Base-by-base conservation (phyloP, 805 yeast species). In the Candida sithepensis region DNA sequence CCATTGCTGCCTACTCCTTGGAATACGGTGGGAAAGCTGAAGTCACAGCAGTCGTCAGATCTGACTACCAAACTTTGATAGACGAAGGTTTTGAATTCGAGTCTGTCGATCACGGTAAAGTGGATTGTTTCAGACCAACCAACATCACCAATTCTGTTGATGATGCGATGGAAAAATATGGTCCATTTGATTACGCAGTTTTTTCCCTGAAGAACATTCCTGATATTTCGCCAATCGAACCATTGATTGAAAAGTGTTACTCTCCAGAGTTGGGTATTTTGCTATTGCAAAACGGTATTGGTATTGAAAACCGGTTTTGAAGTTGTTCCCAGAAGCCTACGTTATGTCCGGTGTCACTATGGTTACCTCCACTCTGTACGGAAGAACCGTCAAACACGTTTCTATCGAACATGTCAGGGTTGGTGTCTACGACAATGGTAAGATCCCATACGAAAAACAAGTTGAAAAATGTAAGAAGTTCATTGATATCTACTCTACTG, bases 281-380 rank as follows among this genome's bases (percentile, higher is more conserved):
- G 2, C 69, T 85, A 46, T 66, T 84, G 45, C 89, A 84, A 63
- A 84, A 82, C 59, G 90, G 88, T 0, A 69, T 84, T 49, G 87
- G 80, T 47, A 72, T 79, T 45, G 88, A 81, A 47, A 71, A 52
- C 82, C 84, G 14, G 68, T 82, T 18, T 66, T 77, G 44, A 64
- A 60, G n/a, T 69, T 68, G 14, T 83, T 69, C 56, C 86, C 85
- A 1, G 60, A 67, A n/a, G 73, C 71, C 46, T 69, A 75, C 2
- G 71, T 79, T 2, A 59, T 84, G 4, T 82, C 88, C 0, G 88
- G 88, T 8, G 81, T 56, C 58, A 70, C 38, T 67, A 72, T 33
- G 84, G 83, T 21, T 63, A 61, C 10, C 67, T 83, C 51, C 55
- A 5, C 38, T 5, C 16, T 34, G 4, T 5, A 16, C 10, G 16